Evolutionary conservation across 805 yeast species (phyloP).

Genomic region (Candida awuae): DNA sequence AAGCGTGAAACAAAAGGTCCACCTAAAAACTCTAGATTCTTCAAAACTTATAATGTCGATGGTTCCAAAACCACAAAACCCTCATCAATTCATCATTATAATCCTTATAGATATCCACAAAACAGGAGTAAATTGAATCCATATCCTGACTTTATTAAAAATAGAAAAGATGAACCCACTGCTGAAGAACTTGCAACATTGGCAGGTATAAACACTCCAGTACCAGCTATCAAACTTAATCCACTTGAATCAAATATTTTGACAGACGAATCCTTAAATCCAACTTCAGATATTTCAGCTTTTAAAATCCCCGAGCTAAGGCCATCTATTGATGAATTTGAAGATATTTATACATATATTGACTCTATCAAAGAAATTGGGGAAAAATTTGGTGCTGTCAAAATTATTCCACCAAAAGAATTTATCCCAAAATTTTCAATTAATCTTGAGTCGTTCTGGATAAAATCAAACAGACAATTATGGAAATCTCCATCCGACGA

Average conservation of each 20-base stretch:
- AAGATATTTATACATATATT: conserved; percentile 59
- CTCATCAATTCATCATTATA: conserved; percentile 29
- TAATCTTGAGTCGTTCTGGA: conserved; percentile 43
- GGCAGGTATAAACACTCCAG: too few relatives aligned
- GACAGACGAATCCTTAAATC: neutral
- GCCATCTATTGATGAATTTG: conserved; percentile 49
- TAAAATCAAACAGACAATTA: conserved; percentile 42
- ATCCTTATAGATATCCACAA: conserved; percentile 41
- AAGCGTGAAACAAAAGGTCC: conserved; percentile 17
- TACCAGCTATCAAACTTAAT: neutral
- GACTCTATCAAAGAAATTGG: conserved; percentile 49
- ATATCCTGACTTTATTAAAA: conserved; percentile 31
- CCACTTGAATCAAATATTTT: neutral
- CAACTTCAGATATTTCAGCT: neutral
- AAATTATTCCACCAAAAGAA: conserved; percentile 52
- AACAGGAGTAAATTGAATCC: conserved; percentile 36
- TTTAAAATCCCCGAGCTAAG: conserved; percentile 43
- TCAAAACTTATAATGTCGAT: conserved; percentile 17
- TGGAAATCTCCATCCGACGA: conserved; percentile 39
- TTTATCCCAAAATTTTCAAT: conserved; percentile 21
- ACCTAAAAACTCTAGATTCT: conserved; percentile 25
- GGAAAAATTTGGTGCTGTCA: conserved; percentile 61
- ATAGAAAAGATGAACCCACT: conserved; percentile 8
- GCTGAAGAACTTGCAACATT: neutral
- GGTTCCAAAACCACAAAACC: conserved; percentile 6